Evolutionary conservation across 352 stramenopile species (phyloP), one percentile per base, ranked within the genome.

Genomic region (Phytophthora foliorum): DNA sequence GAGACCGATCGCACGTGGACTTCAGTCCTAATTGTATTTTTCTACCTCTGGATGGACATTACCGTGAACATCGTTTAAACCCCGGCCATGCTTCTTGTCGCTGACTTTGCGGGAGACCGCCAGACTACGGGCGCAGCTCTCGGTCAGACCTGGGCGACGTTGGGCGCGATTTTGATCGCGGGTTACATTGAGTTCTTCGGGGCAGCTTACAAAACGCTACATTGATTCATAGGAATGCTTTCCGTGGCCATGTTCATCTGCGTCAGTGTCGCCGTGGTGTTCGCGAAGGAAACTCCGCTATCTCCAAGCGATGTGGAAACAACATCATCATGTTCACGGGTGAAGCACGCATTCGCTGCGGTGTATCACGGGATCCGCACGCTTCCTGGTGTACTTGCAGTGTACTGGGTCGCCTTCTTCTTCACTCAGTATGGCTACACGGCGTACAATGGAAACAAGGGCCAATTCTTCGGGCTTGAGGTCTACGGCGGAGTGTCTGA

Each of bases 21-120:
- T 0, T 57, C 73, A 1, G 38, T 86, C 6, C 64, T 90, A 42
- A 87, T 69, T 2, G 63, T 88, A 1, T 36, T 84, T 17, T 86
- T 83, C 56, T 89, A 90, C 72, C 54, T 75, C 3, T 89, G 82
- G 78, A 90, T 89, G 82, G 82, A 90, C 55, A 74, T 90, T 27
- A 86, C 78, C 10, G 70, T 86, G 38, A 90, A 90, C 53, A 24
- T 86, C 2, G 77, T 82, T 2, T 72, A 86, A 39, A 80, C 75
- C 8, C 78, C 79, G 2, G 78, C 75, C 7, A 79, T 81, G 60
- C 56, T 90, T 29, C 48, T 90, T 4, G 74, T 90, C 9, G 69
- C 81, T 8, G 81, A 90, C 50, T 80, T 90, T 56, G 81, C 81
- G 21, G 80, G 80, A 8, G 73, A 87, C 44, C 79, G 79, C 48